phyloP scores from a whole-genome alignment of 257 asterid species.

The Jasminum sambac region DNA sequence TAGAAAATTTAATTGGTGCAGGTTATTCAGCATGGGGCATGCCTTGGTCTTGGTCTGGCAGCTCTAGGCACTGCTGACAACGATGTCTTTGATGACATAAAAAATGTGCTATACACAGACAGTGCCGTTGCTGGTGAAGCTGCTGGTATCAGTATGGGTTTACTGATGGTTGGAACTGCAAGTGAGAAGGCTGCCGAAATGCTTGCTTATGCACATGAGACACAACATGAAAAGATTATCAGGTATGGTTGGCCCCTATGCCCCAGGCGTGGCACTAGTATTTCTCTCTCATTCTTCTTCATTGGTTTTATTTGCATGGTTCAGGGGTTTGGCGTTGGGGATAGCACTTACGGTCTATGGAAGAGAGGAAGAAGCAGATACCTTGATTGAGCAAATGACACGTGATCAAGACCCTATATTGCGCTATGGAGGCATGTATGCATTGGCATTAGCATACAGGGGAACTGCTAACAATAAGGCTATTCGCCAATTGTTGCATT shows the following conservation, averaged over 20 bases:
- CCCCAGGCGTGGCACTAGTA: background rate
- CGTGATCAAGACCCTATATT: slow-evolving; percentile 96
- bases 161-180: slow-evolving; percentile 97
- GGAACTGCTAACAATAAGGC: slow-evolving; percentile 98
- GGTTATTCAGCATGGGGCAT: slow-evolving; percentile 99
- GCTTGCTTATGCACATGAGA: slow-evolving; percentile 98
- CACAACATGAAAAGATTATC: slow-evolving; percentile 94
- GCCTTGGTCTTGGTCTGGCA: slow-evolving; percentile 98
- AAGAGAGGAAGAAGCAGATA: slow-evolving; percentile 95
- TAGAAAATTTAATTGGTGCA: slow-evolving; percentile 32
- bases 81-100: slow-evolving; percentile 79
- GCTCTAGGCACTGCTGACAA: slow-evolving; percentile 95
- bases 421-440: slow-evolving; percentile 99
- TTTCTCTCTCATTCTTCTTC: slow-evolving; percentile 11
- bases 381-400: slow-evolving; percentile 94
- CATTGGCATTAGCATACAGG: slow-evolving; percentile 93
- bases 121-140: slow-evolving; percentile 99
- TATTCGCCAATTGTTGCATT: slow-evolving; percentile 90
- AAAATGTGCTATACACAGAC: slow-evolving; percentile 83
- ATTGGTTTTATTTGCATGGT: slow-evolving; percentile 17
- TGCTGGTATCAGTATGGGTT: slow-evolving; percentile 98
- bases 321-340: slow-evolving; percentile 93
- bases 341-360: slow-evolving; percentile 98
- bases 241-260: slow-evolving; percentile 48
- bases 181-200: slow-evolving; percentile 92